phyloP scores from a whole-genome alignment of 805 yeast genomes.

The Ascoidea asiatica region DNA sequence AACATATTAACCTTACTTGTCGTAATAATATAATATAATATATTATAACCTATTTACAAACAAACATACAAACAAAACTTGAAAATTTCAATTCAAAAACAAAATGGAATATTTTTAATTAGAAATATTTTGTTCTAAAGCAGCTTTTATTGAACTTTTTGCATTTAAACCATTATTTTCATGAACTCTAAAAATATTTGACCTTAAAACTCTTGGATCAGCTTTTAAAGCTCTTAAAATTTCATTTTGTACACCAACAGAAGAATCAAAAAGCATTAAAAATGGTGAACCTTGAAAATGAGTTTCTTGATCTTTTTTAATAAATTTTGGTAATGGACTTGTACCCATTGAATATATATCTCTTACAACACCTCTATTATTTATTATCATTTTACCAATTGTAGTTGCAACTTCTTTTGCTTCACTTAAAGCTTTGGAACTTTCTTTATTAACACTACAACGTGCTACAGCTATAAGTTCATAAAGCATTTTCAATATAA shows the following conservation, averaged over 20 bases:
- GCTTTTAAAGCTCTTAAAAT: slow-evolving; percentile 64
- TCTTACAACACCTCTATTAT: slow-evolving; percentile 90
- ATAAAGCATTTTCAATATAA: background rate
- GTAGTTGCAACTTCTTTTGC: slow-evolving; percentile 31
- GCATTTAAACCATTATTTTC: slow-evolving; percentile 37
- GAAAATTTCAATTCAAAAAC: no score
- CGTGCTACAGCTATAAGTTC: background rate
- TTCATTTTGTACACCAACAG: slow-evolving; percentile 78
- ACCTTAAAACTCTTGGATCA: slow-evolving; percentile 86
- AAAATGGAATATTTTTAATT: no score
- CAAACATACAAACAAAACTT: no score
- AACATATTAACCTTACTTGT: no score
- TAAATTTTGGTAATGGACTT: slow-evolving; percentile 64
- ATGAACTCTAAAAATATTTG: slow-evolving; percentile 54
- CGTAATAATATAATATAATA: no score
- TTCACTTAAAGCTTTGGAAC: background rate
- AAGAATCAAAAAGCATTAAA: slow-evolving; percentile 73
- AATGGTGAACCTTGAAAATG: slow-evolving; percentile 89
- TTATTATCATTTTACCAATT: slow-evolving; percentile 68
- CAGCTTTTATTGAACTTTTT: slow-evolving; percentile 41
- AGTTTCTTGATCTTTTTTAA: slow-evolving; percentile 74
- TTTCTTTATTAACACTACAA: no score
- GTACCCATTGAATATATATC: slow-evolving; percentile 70
- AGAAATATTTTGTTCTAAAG: no score
- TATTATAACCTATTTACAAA: no score